phyloP scores from a whole-genome alignment of 306 rosid genomes.

The Styphnolobium japonicum region DNA sequence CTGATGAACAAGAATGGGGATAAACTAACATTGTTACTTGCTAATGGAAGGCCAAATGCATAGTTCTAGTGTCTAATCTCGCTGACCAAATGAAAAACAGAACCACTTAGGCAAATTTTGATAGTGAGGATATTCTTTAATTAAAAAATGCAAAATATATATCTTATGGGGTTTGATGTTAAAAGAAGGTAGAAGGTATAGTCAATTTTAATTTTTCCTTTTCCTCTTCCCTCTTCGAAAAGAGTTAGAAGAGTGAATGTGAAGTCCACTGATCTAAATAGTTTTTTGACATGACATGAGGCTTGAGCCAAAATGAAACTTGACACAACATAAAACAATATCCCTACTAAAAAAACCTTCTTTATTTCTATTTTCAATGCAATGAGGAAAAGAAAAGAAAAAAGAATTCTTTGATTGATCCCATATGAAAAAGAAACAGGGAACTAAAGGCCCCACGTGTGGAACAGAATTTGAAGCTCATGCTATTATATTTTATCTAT shows the following conservation, averaged over 20 bases:
- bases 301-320: slow-evolving; percentile 3
- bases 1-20: background rate
- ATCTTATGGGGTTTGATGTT: background rate
- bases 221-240: background rate
- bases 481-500: slow-evolving; percentile 11
- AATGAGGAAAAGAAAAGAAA: background rate
- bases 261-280: background rate
- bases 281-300: background rate
- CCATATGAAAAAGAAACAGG: slow-evolving; percentile 29
- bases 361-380: slow-evolving; percentile 3
- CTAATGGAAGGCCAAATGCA: background rate
- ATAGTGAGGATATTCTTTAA: background rate
- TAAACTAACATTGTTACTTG: background rate
- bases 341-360: background rate
- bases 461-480: slow-evolving; percentile 44
- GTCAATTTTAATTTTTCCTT: background rate
- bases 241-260: background rate
- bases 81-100: background rate
- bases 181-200: background rate
- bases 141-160: background rate
- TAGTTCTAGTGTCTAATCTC: background rate
- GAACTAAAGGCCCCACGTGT: slow-evolving; percentile 61
- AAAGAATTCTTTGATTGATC: slow-evolving; percentile 41
- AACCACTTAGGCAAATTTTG: background rate
- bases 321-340: background rate